phyloP scores from a whole-genome alignment of 2,329 filamentous ascomycete genomes.

The Oidium heveae region DNA sequence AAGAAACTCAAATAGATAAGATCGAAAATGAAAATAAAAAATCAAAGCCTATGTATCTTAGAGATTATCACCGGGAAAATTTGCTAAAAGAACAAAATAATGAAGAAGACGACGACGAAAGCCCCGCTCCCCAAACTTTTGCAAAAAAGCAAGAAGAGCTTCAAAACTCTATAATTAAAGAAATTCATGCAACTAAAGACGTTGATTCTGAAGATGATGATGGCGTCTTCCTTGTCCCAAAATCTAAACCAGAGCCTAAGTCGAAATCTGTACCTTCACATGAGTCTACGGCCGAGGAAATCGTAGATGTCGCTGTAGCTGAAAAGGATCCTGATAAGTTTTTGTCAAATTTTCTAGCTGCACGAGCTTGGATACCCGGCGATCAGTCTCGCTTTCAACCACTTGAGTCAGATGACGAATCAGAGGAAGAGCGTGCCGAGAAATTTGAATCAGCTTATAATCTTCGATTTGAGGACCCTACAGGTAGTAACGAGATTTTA shows the following conservation, averaged over 20 bases:
- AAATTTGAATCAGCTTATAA: constrained; percentile 88
- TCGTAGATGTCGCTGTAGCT: constrained; percentile 43
- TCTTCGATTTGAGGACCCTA: constrained; percentile 79
- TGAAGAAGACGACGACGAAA: constrained; percentile 28
- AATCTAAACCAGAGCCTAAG: constrained; percentile 21
- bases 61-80: constrained; percentile 81
- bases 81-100: constrained; percentile 46
- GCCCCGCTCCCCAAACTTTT: constrained; percentile 40
- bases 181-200: constrained; percentile 43
- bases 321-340: constrained; percentile 80
- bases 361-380: constrained; percentile 64
- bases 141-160: constrained; percentile 68
- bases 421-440: constrained; percentile 48
- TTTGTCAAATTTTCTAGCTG: constrained; percentile 84
- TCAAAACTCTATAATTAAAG: constrained; percentile 51
- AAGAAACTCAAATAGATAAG: constrained; percentile 9
- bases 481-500: constrained; percentile 65
- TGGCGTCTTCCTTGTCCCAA: constrained; percentile 48
- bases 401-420: constrained; percentile 72
- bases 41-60: constrained; percentile 64
- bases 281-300: constrained; percentile 12
- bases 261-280: constrained; percentile 15
- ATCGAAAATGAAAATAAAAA: constrained; percentile 24
- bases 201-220: constrained; percentile 23
- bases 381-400: constrained; percentile 45